Evolutionary conservation across 2,329 filamentous ascomycete species (phyloP), one percentile per base, ranked within the genome.

Genomic region (Claviceps arundinis): DNA sequence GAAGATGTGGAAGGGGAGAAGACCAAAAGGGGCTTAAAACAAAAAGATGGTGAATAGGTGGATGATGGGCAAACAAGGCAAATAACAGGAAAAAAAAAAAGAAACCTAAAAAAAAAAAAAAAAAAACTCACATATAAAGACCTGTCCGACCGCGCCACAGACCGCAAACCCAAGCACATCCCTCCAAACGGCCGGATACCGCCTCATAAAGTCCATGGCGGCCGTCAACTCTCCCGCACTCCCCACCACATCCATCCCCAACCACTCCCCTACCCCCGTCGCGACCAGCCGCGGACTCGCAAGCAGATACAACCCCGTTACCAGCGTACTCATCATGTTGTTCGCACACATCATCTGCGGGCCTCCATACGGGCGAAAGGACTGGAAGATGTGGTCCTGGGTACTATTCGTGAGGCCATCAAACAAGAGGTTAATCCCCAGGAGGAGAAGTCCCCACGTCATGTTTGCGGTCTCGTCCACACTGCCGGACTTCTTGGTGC

Each of bases 341-440:
- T 96, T 89, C 41, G 91, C 90, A 65, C 90, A 94, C 93, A 98
- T 98, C 93, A 98, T 98, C 77, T 98, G 93, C 54, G 91, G 89
- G 9, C 93, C 93, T 2, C 82, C 81, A 66, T 93, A 96, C 14
- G 84, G 82, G 57, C 81, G 81, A 70, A 89, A 95, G 6, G 80
- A 76, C 57, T 71, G 70, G 67, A 97, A 96, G 67, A 98, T 89
- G 68, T 95, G 84, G 68, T 98, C 93, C 74, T 98, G 93, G 2
- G 91, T 95, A 51, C 85, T 89, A 69, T 98, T 98, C 54, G 91
- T 97, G 51, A 98, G 76, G 57, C 93, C 93, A 67, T 98, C 93
- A 62, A 98, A 93, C 19, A 98, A 78, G 50, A 98, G 75, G 67
- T 98, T 98, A 64, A 97, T 83, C 45, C 79, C 80, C 1, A 98